phyloP scores from a whole-genome alignment of 768 basidiomycete genomes.

The Lanmaoa rubissima region DNA sequence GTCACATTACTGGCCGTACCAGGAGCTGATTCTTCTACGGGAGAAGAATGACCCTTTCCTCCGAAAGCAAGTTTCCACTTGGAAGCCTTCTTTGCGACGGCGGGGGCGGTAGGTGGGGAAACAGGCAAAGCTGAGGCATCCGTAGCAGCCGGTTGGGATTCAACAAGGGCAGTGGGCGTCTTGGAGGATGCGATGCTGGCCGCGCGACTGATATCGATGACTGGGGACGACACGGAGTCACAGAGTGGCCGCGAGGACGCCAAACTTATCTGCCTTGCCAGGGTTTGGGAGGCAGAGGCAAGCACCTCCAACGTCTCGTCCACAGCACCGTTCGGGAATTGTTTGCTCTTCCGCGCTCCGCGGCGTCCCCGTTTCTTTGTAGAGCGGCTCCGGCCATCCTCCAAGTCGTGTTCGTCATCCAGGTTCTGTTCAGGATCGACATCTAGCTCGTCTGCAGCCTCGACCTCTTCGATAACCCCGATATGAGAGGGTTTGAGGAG shows the following conservation, averaged over 20 bases:
- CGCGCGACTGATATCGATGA: slow-evolving; percentile 25
- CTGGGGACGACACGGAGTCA: slow-evolving; percentile 11
- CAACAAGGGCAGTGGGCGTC: slow-evolving; percentile 42
- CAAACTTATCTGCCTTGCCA: slow-evolving; percentile 81
- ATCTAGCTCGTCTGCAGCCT: slow-evolving; percentile 34
- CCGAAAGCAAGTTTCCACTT: slow-evolving; percentile 51
- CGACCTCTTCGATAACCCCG: slow-evolving; percentile 38
- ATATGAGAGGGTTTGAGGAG: slow-evolving; percentile 22
- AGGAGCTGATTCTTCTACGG: slow-evolving; percentile 39
- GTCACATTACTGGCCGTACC: slow-evolving; percentile 79
- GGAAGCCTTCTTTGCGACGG: slow-evolving; percentile 70
- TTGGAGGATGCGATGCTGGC: slow-evolving; percentile 28
- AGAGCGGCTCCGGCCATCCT: slow-evolving; percentile 47
- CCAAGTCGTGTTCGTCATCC: slow-evolving; percentile 32
- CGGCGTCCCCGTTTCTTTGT: slow-evolving; percentile 80
- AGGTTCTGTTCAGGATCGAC: slow-evolving; percentile 13
- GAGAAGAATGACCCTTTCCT: slow-evolving; percentile 56
- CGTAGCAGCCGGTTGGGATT: slow-evolving; percentile 11
- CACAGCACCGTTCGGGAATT: slow-evolving; percentile 21
- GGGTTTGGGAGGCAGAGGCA: slow-evolving; percentile 74
- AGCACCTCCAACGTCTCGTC: slow-evolving; percentile 67
- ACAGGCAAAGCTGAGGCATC: slow-evolving; percentile 24
- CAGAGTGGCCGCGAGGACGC: slow-evolving; percentile 42
- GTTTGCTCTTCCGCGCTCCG: slow-evolving; percentile 78
- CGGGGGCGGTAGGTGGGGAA: slow-evolving; percentile 33